A percentile compares a stretch with the other conserved stretches of the same genome.
Evolutionary conservation across 2,329 filamentous ascomycete species (phyloP).

Genomic region (Didymella pinodella): DNA sequence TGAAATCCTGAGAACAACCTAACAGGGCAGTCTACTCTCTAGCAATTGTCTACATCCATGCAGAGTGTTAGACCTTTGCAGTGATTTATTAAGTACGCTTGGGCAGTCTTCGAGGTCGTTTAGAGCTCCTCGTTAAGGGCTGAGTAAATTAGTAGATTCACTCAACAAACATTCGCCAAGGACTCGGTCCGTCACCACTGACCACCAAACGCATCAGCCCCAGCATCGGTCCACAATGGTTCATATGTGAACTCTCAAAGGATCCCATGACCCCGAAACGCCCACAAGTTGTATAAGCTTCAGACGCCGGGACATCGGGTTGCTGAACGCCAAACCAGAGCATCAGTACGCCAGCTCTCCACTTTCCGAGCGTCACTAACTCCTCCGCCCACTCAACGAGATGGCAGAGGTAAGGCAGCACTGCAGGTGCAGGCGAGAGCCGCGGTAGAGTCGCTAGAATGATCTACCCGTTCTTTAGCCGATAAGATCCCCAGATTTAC

Average conservation of each 20-base stretch:
- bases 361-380: not conserved
- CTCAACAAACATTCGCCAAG: not conserved
- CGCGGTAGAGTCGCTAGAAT: not conserved
- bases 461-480: constrained; percentile 16
- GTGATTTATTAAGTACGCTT: not conserved
- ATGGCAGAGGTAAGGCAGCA: not conserved
- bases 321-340: not conserved
- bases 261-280: not conserved
- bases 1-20: not conserved
- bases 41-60: not conserved
- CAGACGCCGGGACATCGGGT: not conserved
- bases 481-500: constrained; percentile 9
- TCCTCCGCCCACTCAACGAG: not conserved
- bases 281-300: not conserved
- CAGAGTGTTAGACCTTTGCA: not conserved
- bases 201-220: not conserved
- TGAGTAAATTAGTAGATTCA: not conserved
- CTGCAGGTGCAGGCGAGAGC: not conserved
- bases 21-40: not conserved
- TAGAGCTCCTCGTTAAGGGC: not conserved
- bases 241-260: not conserved
- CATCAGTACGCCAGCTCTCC: not conserved
- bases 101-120: not conserved
- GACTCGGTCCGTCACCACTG: not conserved
- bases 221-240: not conserved